phyloP scores from a whole-genome alignment of 352 stramenopile species.

The Globisporangium heterothallicum region DNA sequence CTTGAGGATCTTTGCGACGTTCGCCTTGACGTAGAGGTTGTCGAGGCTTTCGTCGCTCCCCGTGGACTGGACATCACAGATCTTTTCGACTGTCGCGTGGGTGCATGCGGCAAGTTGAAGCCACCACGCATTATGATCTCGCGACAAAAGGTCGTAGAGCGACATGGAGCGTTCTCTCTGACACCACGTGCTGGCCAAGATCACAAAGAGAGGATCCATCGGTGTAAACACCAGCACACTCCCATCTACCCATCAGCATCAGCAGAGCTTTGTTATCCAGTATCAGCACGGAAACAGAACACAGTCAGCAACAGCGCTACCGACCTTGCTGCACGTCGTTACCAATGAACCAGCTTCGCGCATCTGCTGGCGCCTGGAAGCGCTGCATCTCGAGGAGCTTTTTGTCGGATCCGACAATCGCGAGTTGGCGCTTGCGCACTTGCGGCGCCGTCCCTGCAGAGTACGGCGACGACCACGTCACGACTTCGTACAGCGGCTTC shows the following conservation, averaged over 20 bases:
- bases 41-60: constrained; percentile 34
- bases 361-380: constrained; percentile 30
- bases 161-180: constrained; percentile 44
- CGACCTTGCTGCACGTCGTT: constrained; percentile 59
- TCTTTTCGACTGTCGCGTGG: constrained; percentile 23
- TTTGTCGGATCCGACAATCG: constrained; percentile 25
- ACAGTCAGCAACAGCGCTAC: background rate
- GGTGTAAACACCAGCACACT: constrained; percentile 56
- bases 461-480: constrained; percentile 36
- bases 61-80: constrained; percentile 54
- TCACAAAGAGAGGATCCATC: constrained; percentile 68
- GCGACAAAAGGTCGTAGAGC: constrained; percentile 50
- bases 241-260: constrained; percentile 26
- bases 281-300: background rate
- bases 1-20: constrained; percentile 38
- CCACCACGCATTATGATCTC: constrained; percentile 52
- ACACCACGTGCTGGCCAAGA: constrained; percentile 46
- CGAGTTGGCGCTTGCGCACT: constrained; percentile 49
- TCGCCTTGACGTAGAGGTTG: constrained; percentile 54
- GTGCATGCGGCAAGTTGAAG: constrained; percentile 31
- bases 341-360: constrained; percentile 74
- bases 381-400: constrained; percentile 64
- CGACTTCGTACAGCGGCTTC: constrained; percentile 37
- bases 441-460: background rate
- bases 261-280: background rate